Evolutionary conservation across 108 stramenopile species (phyloP).

Genomic region (Skeletonema marinoi): DNA sequence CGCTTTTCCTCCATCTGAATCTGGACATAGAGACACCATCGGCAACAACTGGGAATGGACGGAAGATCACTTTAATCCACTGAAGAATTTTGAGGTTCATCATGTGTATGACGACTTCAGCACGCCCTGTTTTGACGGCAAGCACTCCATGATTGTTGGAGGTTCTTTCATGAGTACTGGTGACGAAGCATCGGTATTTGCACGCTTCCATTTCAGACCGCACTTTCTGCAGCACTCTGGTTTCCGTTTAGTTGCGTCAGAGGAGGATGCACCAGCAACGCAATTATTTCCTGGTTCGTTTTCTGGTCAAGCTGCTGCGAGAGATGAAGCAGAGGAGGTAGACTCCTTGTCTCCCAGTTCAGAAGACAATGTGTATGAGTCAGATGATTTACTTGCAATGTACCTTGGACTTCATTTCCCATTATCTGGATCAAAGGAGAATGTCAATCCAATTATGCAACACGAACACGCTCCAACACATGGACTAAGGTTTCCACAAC

Average conservation of each 20-base stretch:
- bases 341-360: background rate
- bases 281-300: slow-evolving; percentile 79
- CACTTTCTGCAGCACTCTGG: slow-evolving; percentile 95
- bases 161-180: slow-evolving; percentile 94
- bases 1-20: slow-evolving; percentile 62
- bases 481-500: slow-evolving; percentile 73
- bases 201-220: slow-evolving; percentile 94
- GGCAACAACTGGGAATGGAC: slow-evolving; percentile 98
- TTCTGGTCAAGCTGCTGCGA: slow-evolving; percentile 66
- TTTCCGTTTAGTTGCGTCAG: slow-evolving; percentile 86
- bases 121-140: slow-evolving; percentile 95
- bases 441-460: slow-evolving; percentile 60
- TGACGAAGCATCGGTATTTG: slow-evolving; percentile 91
- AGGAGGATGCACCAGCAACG: slow-evolving; percentile 76
- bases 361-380: slow-evolving; percentile 75
- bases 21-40: slow-evolving; percentile 79
- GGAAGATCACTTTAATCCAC: slow-evolving; percentile 90
- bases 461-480: slow-evolving; percentile 64
- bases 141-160: slow-evolving; percentile 93
- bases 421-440: slow-evolving; percentile 54
- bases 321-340: slow-evolving; percentile 26
- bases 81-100: slow-evolving; percentile 87
- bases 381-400: slow-evolving; percentile 67
- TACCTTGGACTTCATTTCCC: slow-evolving; percentile 86
- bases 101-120: slow-evolving; percentile 87